phyloP scores from a whole-genome alignment of 169 alveolate species.

The Plasmodium blacklocki region DNA sequence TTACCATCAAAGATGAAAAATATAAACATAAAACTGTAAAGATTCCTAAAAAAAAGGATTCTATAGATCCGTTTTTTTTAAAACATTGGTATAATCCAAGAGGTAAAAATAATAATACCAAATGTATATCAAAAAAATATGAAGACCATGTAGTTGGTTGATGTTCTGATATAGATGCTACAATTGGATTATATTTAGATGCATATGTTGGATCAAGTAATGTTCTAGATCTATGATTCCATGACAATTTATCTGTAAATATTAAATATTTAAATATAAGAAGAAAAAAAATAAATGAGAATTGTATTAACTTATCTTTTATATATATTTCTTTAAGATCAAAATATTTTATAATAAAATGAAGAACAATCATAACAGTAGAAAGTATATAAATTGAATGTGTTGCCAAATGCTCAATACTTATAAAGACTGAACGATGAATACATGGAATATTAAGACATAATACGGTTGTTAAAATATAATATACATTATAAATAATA shows the following conservation, averaged over 20 bases:
- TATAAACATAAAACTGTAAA: slow-evolving; percentile 64
- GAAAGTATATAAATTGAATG: slow-evolving; percentile 94
- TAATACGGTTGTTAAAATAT: slow-evolving; percentile 93
- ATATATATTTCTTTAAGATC: slow-evolving; percentile 10
- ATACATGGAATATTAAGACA: slow-evolving; percentile 98
- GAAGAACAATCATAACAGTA: slow-evolving; percentile 67
- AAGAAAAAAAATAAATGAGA: slow-evolving; percentile 42
- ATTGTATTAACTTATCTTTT: slow-evolving; percentile 6
- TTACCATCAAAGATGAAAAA: slow-evolving; percentile 95
- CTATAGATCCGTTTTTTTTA: slow-evolving; percentile 31
- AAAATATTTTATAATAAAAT: background rate
- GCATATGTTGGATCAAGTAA: slow-evolving; percentile 99
- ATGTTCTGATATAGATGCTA: slow-evolving; percentile 99
- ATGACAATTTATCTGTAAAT: slow-evolving; percentile 63
- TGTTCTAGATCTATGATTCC: slow-evolving; percentile 94
- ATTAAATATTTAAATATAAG: slow-evolving; percentile 31
- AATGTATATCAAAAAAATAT: slow-evolving; percentile 80
- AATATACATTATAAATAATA: slow-evolving; percentile 94
- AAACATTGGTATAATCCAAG: slow-evolving; percentile 79
- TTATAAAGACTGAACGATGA: slow-evolving; percentile 90
- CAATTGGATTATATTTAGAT: slow-evolving; percentile 94
- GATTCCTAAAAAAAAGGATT: slow-evolving; percentile 65
- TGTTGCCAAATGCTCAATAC: slow-evolving; percentile 97
- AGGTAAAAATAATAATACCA: slow-evolving; percentile 74
- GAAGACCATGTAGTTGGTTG: slow-evolving; percentile 98